A percentile compares a stretch with the other conserved stretches of the same genome.
Evolutionary conservation across 208 protist genomes (phyloP).

Genomic region (Crithidia mellificae): DNA sequence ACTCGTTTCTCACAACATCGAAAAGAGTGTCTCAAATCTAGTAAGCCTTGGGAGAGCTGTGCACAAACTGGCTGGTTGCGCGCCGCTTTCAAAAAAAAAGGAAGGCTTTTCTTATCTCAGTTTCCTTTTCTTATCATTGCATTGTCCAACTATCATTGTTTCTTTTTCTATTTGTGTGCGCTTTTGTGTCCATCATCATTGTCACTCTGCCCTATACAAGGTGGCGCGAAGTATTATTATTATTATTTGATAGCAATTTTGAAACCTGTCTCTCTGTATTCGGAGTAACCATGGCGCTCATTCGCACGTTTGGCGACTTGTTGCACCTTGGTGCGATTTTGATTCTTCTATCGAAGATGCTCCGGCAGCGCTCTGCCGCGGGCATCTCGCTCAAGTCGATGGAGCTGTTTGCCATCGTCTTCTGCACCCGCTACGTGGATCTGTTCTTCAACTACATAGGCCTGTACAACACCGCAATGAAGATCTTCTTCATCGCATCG

Average conservation of each 20-base stretch:
- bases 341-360: conserved; percentile 94
- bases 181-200: neutral
- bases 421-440: conserved; percentile 94
- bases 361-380: conserved; percentile 74
- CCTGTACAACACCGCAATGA: conserved; percentile 95
- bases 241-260: too few relatives aligned
- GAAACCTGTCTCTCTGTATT: too few relatives aligned
- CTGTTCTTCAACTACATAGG: conserved; percentile 81
- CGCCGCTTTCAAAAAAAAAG: neutral
- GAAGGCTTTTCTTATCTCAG: conserved; percentile 1
- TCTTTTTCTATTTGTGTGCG: neutral
- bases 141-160: conserved; percentile 1
- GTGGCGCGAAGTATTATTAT: too few relatives aligned
- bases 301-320: conserved; percentile 92
- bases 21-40: too few relatives aligned
- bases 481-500: conserved; percentile 92
- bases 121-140: too few relatives aligned
- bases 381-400: conserved; percentile 96
- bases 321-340: conserved; percentile 92
- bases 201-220: neutral
- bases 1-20: too few relatives aligned
- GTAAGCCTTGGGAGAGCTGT: neutral
- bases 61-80: conserved; percentile 1
- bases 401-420: conserved; percentile 92
- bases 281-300: conserved; percentile 77